phyloP scores from a whole-genome alignment of 768 basidiomycete genomes.

The Asterophora parasitica region DNA sequence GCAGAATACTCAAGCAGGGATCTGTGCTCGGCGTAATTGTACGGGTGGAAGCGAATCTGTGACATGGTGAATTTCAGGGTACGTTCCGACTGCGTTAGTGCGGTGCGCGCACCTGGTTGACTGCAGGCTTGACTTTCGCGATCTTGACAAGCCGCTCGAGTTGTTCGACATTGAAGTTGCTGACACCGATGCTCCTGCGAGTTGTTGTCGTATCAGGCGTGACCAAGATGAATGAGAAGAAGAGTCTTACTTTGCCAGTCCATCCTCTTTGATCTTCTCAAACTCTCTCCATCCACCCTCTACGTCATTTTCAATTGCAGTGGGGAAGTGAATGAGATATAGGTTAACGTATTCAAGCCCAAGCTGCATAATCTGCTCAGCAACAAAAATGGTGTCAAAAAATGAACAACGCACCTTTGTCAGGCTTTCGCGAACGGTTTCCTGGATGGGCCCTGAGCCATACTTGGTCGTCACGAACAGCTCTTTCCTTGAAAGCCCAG shows the following conservation, averaged over 20 bases:
- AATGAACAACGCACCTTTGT: slow-evolving; percentile 31
- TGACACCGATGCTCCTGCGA: slow-evolving; percentile 43
- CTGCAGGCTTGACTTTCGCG: slow-evolving; percentile 56
- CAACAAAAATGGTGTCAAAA: neutral
- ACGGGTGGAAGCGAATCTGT: slow-evolving; percentile 53
- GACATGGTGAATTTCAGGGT: neutral
- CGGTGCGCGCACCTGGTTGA: slow-evolving; percentile 72
- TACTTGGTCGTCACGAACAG: slow-evolving; percentile 58
- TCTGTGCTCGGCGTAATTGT: slow-evolving; percentile 47
- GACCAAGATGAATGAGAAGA: neutral
- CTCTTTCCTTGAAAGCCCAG: slow-evolving; percentile 38
- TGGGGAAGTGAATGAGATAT: slow-evolving; percentile 63
- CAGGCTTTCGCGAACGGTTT: slow-evolving; percentile 44
- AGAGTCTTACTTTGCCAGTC: slow-evolving; percentile 34
- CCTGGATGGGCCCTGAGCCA: slow-evolving; percentile 31
- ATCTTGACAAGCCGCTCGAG: slow-evolving; percentile 48
- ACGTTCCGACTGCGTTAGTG: neutral
- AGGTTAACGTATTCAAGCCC: slow-evolving; percentile 58
- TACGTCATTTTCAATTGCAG: slow-evolving; percentile 24
- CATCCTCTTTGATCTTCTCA: slow-evolving; percentile 46
- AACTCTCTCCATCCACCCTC: slow-evolving; percentile 49
- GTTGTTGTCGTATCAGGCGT: neutral
- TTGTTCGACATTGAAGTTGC: slow-evolving; percentile 54
- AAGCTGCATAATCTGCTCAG: slow-evolving; percentile 36
- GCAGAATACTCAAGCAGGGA: slow-evolving; percentile 42